phyloP scores from a whole-genome alignment of 2,329 filamentous ascomycete genomes.

The Blastomyces parvus region DNA sequence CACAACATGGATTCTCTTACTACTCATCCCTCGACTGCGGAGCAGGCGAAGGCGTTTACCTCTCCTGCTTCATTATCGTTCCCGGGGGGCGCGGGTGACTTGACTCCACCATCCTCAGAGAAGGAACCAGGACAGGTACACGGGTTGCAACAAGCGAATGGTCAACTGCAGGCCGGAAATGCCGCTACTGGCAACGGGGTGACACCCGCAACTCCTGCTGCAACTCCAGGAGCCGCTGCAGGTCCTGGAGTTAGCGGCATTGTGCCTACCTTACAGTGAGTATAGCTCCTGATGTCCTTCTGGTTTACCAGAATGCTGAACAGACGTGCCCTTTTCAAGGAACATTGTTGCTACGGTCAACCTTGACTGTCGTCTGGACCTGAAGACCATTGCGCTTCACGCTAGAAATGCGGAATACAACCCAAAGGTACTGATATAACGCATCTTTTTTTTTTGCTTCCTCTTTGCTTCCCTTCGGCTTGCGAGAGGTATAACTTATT shows the following conservation, averaged over 20 bases:
- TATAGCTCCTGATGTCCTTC: slow-evolving; percentile 47
- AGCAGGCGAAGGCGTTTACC: slow-evolving; percentile 92
- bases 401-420: slow-evolving; percentile 98
- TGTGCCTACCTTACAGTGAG: slow-evolving; percentile 93
- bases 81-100: slow-evolving; percentile 69
- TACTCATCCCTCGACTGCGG: slow-evolving; percentile 82
- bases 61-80: slow-evolving; percentile 87
- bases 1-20: slow-evolving; percentile 71
- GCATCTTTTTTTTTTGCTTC: slow-evolving; percentile 19
- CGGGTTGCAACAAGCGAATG: slow-evolving; percentile 35
- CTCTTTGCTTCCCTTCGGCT: background rate
- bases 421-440: slow-evolving; percentile 63
- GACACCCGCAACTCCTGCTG: slow-evolving; percentile 81
- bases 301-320: slow-evolving; percentile 43
- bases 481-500: slow-evolving; percentile 7
- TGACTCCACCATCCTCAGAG: slow-evolving; percentile 69
- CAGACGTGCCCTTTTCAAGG: slow-evolving; percentile 46
- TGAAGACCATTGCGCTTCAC: slow-evolving; percentile 98
- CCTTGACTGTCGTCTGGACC: slow-evolving; percentile 88
- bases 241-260: slow-evolving; percentile 79
- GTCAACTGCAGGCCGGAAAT: slow-evolving; percentile 49
- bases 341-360: slow-evolving; percentile 99
- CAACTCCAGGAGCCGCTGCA: slow-evolving; percentile 73
- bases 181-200: slow-evolving; percentile 63
- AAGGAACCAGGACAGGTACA: slow-evolving; percentile 47